phyloP scores from a whole-genome alignment of 345 rosid species.

The Noccaea caerulescens region DNA sequence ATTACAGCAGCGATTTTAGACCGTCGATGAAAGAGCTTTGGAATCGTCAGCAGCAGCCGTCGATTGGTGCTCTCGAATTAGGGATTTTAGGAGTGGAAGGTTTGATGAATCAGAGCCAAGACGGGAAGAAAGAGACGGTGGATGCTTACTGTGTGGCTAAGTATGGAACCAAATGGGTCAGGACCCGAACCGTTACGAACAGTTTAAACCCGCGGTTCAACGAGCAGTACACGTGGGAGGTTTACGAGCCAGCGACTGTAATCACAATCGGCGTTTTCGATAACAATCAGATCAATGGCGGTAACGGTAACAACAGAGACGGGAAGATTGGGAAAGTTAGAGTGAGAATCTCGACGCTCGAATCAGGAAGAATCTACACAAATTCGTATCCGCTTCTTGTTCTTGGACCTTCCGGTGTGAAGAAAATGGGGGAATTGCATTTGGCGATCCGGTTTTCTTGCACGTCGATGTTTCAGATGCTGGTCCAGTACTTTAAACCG shows the following conservation, averaged over 20 bases:
- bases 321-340: conserved; percentile 75
- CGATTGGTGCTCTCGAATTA: conserved; percentile 79
- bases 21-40: conserved; percentile 86
- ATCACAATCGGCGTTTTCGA: conserved; percentile 88
- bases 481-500: conserved; percentile 65
- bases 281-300: conserved; percentile 62
- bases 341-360: conserved; percentile 82
- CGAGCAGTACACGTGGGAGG: conserved; percentile 99
- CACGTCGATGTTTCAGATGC: conserved; percentile 63
- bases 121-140: conserved; percentile 72
- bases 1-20: conserved; percentile 91
- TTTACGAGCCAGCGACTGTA: conserved; percentile 86
- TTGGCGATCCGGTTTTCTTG: conserved; percentile 83
- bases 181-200: conserved; percentile 77
- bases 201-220: conserved; percentile 81
- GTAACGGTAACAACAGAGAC: conserved; percentile 53
- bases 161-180: conserved; percentile 93
- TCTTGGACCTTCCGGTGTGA: conserved; percentile 80
- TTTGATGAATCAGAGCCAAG: conserved; percentile 70
- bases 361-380: conserved; percentile 79
- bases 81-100: conserved; percentile 80
- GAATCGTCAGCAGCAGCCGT: conserved; percentile 51
- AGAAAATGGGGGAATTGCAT: conserved; percentile 93
- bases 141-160: conserved; percentile 99
- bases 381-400: conserved; percentile 82